A percentile compares a stretch with the other conserved stretches of the same genome.
Evolutionary conservation across 192 early-diverging fungal genomes (phyloP).

Genomic region (Anaeromyces robustus): DNA sequence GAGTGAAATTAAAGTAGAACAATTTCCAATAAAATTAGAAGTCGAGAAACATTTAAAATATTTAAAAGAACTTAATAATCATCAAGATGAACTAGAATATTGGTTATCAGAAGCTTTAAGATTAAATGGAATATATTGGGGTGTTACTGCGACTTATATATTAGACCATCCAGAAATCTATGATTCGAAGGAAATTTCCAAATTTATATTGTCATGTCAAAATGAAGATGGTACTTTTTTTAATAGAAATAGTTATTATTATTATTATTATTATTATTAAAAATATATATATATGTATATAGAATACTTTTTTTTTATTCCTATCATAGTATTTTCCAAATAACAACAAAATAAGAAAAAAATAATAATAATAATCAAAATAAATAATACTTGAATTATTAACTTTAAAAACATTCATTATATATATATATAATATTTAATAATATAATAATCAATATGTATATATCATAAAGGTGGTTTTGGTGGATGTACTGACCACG

Average conservation of each 20-base stretch:
- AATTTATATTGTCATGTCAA: conserved; percentile 65
- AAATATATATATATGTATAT: too few species aligned
- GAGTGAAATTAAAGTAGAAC: neutral
- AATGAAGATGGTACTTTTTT: conserved; percentile 47
- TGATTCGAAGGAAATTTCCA: conserved; percentile 1
- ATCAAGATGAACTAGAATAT: conserved; percentile 71
- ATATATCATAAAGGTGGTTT: conserved; percentile 72
- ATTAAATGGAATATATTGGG: conserved; percentile 89
- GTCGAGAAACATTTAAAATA: neutral
- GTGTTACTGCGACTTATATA: conserved; percentile 62
- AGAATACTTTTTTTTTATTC: neutral
- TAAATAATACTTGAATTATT: too few species aligned
- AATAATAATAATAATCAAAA: too few species aligned
- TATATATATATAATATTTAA: too few species aligned
- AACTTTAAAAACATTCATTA: too few species aligned
- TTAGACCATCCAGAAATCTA: conserved; percentile 33
- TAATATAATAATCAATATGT: too few species aligned
- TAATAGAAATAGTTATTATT: too few species aligned
- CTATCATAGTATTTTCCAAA: too few species aligned
- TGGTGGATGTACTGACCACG: conserved; percentile 71
- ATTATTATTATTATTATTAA: too few species aligned
- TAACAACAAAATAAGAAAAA: too few species aligned
- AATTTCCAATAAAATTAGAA: neutral
- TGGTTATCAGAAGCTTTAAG: conserved; percentile 85
- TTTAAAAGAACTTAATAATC: neutral